phyloP scores from a whole-genome alignment of 2,329 filamentous ascomycete genomes.

The Blumeria hordei region DNA sequence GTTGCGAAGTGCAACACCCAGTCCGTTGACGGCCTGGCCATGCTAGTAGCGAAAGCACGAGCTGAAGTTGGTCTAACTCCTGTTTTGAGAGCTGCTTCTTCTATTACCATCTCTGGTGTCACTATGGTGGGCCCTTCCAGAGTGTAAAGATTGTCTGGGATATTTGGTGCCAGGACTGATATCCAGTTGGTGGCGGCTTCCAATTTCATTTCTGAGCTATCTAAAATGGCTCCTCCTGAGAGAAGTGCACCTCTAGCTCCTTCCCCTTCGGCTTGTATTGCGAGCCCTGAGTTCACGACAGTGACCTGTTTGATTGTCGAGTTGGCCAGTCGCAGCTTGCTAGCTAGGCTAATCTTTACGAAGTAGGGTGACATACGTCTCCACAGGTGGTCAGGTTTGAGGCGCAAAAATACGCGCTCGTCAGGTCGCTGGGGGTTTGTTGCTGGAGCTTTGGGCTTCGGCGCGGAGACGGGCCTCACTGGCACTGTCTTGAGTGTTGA shows the following conservation, averaged over 20 bases:
- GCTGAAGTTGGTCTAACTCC: not conserved
- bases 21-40: not conserved
- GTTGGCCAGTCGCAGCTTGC: not conserved
- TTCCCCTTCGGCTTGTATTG: no score
- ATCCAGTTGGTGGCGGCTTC: no score
- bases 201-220: no score
- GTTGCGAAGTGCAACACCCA: not conserved
- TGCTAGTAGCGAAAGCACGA: not conserved
- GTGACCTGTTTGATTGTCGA: not conserved
- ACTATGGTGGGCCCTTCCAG: no score
- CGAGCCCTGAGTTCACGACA: not conserved
- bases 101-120: not conserved
- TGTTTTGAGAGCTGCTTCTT: not conserved
- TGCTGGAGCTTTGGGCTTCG: no score
- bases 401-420: not conserved
- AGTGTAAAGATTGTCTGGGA: no score
- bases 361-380: not conserved
- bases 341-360: not conserved
- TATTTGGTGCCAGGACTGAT: no score
- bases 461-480: no score
- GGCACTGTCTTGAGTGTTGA: no score
- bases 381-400: not conserved
- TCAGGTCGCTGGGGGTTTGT: not conserved
- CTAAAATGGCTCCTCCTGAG: no score
- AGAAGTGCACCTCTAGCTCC: no score